Conservation (phyloP, 2,329 filamentous ascomycete genomes). For the Penicillium paneum region DNA sequence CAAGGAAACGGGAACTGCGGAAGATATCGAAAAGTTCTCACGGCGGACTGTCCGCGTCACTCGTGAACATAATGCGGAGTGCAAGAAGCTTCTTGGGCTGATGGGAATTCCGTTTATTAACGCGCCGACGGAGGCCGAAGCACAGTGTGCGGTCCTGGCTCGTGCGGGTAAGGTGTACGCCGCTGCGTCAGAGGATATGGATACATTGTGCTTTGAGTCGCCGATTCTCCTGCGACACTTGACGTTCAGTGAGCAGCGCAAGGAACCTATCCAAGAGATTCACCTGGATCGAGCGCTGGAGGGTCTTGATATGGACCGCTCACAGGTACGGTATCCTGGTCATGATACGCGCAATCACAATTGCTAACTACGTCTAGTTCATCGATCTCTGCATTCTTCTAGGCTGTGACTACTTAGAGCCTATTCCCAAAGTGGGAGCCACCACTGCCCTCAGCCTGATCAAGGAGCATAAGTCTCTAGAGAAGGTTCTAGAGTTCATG, state of each 20-base stretch:
- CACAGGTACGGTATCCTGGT: slow-evolving; percentile 58
- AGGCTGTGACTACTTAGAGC: slow-evolving; percentile 96
- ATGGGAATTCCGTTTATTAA: slow-evolving; percentile 97
- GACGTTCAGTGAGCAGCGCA: slow-evolving; percentile 94
- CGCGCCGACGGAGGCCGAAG: slow-evolving; percentile 94
- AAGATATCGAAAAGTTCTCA: slow-evolving; percentile 98
- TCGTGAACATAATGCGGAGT: slow-evolving; percentile 94
- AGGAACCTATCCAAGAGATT: slow-evolving; percentile 96
- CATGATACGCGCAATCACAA: slow-evolving; percentile 6
- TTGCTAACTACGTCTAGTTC: slow-evolving; percentile 57
- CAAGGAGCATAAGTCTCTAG: slow-evolving; percentile 82
- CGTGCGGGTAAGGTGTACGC: slow-evolving; percentile 93
- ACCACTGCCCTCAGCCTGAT: slow-evolving; percentile 91
- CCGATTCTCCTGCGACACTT: slow-evolving; percentile 88
- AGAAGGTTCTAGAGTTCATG: slow-evolving; percentile 79
- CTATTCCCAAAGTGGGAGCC: slow-evolving; percentile 90
- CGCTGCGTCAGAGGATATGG: slow-evolving; percentile 97
- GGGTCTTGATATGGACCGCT: slow-evolving; percentile 80
- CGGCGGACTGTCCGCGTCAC: slow-evolving; percentile 89
- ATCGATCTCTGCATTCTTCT: slow-evolving; percentile 97
- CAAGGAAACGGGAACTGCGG: slow-evolving; percentile 92
- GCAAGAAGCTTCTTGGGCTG: slow-evolving; percentile 81
- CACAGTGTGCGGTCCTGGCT: slow-evolving; percentile 88
- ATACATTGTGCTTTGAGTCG: slow-evolving; percentile 91
- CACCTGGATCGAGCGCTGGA: slow-evolving; percentile 81